phyloP scores from a whole-genome alignment of 2,329 filamentous ascomycete species.

The Aspergillus sp. region DNA sequence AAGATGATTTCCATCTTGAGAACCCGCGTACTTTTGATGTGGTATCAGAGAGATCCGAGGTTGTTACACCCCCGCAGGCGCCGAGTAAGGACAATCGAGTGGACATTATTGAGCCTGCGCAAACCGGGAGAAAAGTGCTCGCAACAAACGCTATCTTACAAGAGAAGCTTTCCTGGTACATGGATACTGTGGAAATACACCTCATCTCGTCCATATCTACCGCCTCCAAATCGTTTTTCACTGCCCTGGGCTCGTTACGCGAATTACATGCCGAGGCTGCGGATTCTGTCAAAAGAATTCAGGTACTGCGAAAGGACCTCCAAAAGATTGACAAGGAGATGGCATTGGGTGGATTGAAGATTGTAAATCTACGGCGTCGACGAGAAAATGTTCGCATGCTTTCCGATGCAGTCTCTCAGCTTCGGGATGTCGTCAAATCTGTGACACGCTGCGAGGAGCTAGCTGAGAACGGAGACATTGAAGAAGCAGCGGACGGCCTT shows the following conservation, averaged over 20 bases:
- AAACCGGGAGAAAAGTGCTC: conserved; percentile 70
- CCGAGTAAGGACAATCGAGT: conserved; percentile 53
- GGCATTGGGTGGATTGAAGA: conserved; percentile 77
- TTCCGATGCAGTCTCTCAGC: conserved; percentile 77
- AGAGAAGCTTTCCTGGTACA: conserved; percentile 98
- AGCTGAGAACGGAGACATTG: conserved; percentile 80
- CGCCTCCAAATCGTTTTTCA: conserved; percentile 94
- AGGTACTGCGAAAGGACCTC: conserved; percentile 74
- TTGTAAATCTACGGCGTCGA: conserved; percentile 77
- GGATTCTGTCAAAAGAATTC: conserved; percentile 85
- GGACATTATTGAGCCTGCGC: conserved; percentile 59
- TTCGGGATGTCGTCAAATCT: conserved; percentile 73
- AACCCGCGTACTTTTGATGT: conserved; percentile 96
- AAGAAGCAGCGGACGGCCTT: conserved; percentile 75
- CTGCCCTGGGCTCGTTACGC: conserved; percentile 83
- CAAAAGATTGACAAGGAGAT: conserved; percentile 81
- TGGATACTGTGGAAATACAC: conserved; percentile 98
- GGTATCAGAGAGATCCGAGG: conserved; percentile 91
- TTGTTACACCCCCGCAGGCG: conserved; percentile 69
- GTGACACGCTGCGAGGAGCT: conserved; percentile 75
- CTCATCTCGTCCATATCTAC: conserved; percentile 94
- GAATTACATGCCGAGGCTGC: conserved; percentile 90
- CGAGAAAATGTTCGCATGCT: conserved; percentile 83
- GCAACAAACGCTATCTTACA: conserved; percentile 96
- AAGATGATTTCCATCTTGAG: conserved; percentile 90